Evolutionary conservation across 2,329 filamentous ascomycete genomes (phyloP), one percentile per base, ranked within the genome.

Genomic region (Talaromyces funiculosus): DNA sequence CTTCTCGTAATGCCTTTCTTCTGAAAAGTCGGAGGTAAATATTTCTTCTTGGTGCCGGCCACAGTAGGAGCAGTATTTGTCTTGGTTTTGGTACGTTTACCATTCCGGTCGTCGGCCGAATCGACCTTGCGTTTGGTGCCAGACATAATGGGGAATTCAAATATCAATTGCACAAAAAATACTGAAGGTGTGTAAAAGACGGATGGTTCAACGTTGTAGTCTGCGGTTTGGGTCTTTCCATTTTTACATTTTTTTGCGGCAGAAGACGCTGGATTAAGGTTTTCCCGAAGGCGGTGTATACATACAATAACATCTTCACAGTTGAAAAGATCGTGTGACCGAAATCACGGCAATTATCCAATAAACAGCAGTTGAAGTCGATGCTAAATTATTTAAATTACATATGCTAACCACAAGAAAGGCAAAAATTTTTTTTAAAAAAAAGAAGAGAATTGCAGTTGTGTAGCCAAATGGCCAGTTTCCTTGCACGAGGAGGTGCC

Each of bases 401-500:
- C n/a, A n/a, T n/a, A n/a, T n/a, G n/a, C n/a, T n/a, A n/a, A n/a
- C n/a, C n/a, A n/a, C n/a, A n/a, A n/a, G n/a, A n/a, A n/a, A n/a
- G n/a, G n/a, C 24, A 29, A 64, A 59, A 56, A 61, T 45, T n/a
- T n/a, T n/a, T n/a, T n/a, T n/a, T n/a, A 64, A 62, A 62, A 65
- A 69, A 69, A 71, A 67, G 64, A 66, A 64, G 66, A 70, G 65
- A 66, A 62, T 63, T 66, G 68, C 61, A 64, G 75, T 77, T 65
- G 74, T 72, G 65, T 63, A 69, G 65, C 72, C 73, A 71, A 71
- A 67, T 65, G 71, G 68, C 64, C 65, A 69, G 65, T 51, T 69
- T 68, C 67, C 72, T 67, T 73, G 71, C 73, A 74, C 68, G 67
- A 65, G 68, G 68, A 67, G 77, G 75, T 80, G 80, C 82, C 72